Conservation (phyloP, 1,284 basidiomycete genomes). For the Ustanciosporium gigantosporum region DNA sequence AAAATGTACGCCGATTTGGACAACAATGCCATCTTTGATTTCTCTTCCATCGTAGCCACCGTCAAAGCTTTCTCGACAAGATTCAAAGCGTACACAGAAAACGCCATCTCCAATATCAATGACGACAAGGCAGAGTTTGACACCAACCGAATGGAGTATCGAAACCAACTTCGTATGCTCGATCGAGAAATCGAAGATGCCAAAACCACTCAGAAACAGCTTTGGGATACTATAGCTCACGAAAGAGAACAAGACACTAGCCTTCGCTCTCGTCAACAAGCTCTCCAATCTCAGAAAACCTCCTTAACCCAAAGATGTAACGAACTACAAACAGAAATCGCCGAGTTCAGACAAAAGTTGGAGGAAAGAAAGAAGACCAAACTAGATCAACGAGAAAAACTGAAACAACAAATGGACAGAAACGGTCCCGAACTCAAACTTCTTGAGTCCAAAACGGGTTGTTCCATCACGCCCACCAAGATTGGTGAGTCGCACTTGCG, state of each 20-base stretch:
- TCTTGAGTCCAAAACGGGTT: constrained; percentile 42
- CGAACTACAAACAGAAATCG: constrained; percentile 42
- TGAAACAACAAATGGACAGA: constrained; percentile 41
- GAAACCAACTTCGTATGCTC: constrained; percentile 33
- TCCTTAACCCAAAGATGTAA: constrained; percentile 42
- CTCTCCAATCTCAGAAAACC: constrained; percentile 39
- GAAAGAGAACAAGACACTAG: constrained; percentile 45
- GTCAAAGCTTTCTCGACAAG: constrained; percentile 39
- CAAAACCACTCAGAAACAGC: constrained; percentile 40
- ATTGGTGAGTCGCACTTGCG: constrained; percentile 3
- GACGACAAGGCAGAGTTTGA: constrained; percentile 45
- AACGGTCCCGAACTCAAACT: constrained; percentile 48
- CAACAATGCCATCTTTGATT: constrained; percentile 46
- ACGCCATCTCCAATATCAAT: constrained; percentile 44
- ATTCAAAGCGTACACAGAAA: constrained; percentile 46
- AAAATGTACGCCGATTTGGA: constrained; percentile 35
- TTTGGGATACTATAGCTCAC: constrained; percentile 49
- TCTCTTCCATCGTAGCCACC: constrained; percentile 35
- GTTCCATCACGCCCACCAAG: constrained; percentile 34
- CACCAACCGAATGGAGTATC: constrained; percentile 35
- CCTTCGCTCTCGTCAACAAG: constrained; percentile 38
- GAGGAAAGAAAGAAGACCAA: constrained; percentile 38
- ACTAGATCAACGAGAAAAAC: constrained; percentile 24
- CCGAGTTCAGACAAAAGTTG: constrained; percentile 37
- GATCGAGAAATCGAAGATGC: constrained; percentile 47